Percentiles rank a stretch among this genome's conserved stretches.
Evolutionary conservation across 177 flowering plant species (phyloP).

Genomic region (Tripterygium wilfordii): DNA sequence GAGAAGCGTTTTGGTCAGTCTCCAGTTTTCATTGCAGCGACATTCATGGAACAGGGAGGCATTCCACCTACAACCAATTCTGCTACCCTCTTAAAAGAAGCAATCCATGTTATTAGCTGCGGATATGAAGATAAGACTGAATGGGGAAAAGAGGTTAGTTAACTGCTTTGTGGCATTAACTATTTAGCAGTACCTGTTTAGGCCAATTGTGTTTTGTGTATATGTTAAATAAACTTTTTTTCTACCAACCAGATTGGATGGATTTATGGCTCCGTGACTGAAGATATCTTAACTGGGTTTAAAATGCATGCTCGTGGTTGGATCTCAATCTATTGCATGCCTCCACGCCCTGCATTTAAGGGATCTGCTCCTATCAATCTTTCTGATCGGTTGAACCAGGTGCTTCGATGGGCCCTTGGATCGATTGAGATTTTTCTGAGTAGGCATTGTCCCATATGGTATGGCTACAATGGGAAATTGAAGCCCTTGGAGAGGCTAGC

Average conservation of each 20-base stretch:
- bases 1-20: conserved; percentile 99
- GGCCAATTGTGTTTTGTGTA: too few relatives aligned
- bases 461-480: conserved; percentile 84
- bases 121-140: conserved; percentile 95
- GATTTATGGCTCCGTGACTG: conserved; percentile 98
- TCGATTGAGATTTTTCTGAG: conserved; percentile 92
- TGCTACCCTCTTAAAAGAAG: conserved; percentile 85
- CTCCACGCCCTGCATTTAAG: conserved; percentile 95
- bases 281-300: conserved; percentile 97
- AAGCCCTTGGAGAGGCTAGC: conserved; percentile 83
- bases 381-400: conserved; percentile 97
- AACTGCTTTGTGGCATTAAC: too few relatives aligned
- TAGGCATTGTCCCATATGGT: conserved; percentile 99
- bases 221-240: neutral
- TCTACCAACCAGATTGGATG: conserved; percentile 73
- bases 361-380: conserved; percentile 99
- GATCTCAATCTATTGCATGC: conserved; percentile 96
- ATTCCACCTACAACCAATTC: conserved; percentile 95
- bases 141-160: conserved; percentile 98
- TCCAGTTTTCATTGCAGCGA: conserved; percentile 91
- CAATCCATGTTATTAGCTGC: conserved; percentile 98
- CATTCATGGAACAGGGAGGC: conserved; percentile 96
- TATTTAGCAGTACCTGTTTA: too few relatives aligned
- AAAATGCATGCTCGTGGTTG: conserved; percentile 99
- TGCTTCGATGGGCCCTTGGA: conserved; percentile 98